phyloP scores from a whole-genome alignment of 768 basidiomycete species.

The Pleurotus djamor region DNA sequence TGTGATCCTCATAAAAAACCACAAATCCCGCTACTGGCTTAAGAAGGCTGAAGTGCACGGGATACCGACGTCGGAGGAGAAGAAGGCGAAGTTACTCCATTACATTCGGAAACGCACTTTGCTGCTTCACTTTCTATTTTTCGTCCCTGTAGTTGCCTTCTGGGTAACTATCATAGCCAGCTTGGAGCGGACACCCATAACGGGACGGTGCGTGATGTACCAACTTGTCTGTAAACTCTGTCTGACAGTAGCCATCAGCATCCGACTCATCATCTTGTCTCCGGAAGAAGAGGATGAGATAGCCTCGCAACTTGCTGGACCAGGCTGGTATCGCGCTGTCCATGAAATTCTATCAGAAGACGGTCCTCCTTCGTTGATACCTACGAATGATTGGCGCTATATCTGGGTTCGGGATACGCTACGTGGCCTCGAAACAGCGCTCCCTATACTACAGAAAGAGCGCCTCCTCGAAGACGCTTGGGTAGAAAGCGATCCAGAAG shows the following conservation, averaged over 20 bases:
- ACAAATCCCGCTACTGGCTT: conserved; percentile 47
- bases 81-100: conserved; percentile 42
- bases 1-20: conserved; percentile 58
- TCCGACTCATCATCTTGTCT: conserved; percentile 85
- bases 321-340: conserved; percentile 86
- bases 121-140: conserved; percentile 51
- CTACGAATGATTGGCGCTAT: conserved; percentile 85
- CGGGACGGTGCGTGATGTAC: conserved; percentile 63
- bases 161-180: conserved; percentile 72
- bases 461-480: conserved; percentile 53
- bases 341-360: conserved; percentile 71
- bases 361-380: conserved; percentile 61
- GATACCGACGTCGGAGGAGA: conserved; percentile 50
- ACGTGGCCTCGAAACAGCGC: conserved; percentile 70
- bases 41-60: conserved; percentile 49
- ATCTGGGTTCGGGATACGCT: conserved; percentile 83
- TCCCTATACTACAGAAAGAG: conserved; percentile 67
- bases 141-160: conserved; percentile 61
- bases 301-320: conserved; percentile 74
- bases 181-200: conserved; percentile 75
- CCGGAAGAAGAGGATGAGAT: conserved; percentile 94
- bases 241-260: conserved; percentile 40
- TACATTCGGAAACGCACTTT: conserved; percentile 45
- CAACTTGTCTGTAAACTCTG: background rate
- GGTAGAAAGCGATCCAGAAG: conserved; percentile 46